Evolutionary conservation across 2,329 filamentous ascomycete genomes (phyloP), one percentile per base, ranked within the genome.

Genomic region (Trichocomaceae sp.): DNA sequence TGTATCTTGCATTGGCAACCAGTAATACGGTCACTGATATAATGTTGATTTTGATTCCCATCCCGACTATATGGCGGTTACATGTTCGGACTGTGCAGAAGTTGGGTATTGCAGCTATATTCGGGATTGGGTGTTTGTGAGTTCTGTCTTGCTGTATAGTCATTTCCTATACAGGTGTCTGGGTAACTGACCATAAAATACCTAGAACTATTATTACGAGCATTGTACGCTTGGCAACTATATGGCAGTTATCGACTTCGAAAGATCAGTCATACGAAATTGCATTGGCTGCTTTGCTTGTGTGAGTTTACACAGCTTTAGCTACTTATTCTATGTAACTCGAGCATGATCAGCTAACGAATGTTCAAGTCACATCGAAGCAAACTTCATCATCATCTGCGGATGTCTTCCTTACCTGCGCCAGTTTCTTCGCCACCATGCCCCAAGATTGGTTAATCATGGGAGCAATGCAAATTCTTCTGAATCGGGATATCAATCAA

Each of bases 331-430:
- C 35, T 31, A 29, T 50, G 7, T 50, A 12, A 20, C 15, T 17
- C 12, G 39, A 12, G 17, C 3, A 13, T 22, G 19, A 10, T 42
- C 22, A 12, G n/a, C 49, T 51, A 22, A 51, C 41, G 10, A 31
- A 51, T 19, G 22, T 35, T 20, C 5, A 42, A 66, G 62, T 20
- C 59, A 62, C 20, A 58, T 66, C 51, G 64, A 64, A 60, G 59
- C 60, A 33, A 63, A 66, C 42, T 58, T 63, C 9, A 63, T 64
- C 9, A 58, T 66, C 8, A 60, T 65, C 20, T 66, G 63, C 42
- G 57, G 55, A 15, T 63, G 62, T 35, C 58, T 66, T 2, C 61
- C 61, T 1, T 63, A 60, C 47, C 49, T 66, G 5, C 62, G 62
- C 5, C 61, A 64, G 39, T 63, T 66, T 22, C 47, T 63, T 12